Base-by-base conservation (phyloP, 768 basidiomycete species). In the Russula dissimulans region DNA sequence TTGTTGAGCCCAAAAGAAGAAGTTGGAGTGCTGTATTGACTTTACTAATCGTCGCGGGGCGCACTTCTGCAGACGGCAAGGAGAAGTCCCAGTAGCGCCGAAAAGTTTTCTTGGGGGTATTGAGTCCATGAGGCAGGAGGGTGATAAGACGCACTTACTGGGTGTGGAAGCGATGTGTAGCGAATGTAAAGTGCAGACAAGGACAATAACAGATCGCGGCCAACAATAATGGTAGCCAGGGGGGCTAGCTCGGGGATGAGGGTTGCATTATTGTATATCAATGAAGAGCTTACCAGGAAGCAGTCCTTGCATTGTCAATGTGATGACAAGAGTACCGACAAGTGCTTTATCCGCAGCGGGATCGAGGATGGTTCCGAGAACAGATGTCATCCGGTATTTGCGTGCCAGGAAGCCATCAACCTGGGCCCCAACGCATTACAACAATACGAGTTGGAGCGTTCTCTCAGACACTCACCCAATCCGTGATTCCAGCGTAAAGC, bases 281-380 rank as follows among this genome's bases (percentile, higher is more conserved):
- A 10, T 32, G 6, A 34, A 54, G 10, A 34, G 32, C 85, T 63
- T 64, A 95, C 95, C 65, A 9, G 95, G 95, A 22, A 99, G 76
- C 65, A 95, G 76, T 22, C 83, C 86, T 65, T 89, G 86, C 79
- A 88, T 81, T 0, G 92, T 84, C 62, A 99, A 74, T 0, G 93
- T 87, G 49, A 94, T 75, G 0, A 91, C 91, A 67, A 99, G 75
- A 0, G 95, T 97, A 1, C 97, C 95, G 87, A 99, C 89, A 45
- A 99, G 75, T 11, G 83, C 79, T 73, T 99, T 99, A 79, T 99
- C 97, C 3, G 97, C 97, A 0, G 95, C 92, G 12, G 97, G 97
- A 71, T 99, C 97, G 12, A 99, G 79, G 59, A 98, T 93, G 9
- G 91, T 90, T 18, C 97, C 97, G 18, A 98, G 78, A n/a, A 98